A percentile compares a stretch with the other conserved stretches of the same genome.
phyloP scores from a whole-genome alignment of 176 grass and related monocot species.

The Carex kokanica region DNA sequence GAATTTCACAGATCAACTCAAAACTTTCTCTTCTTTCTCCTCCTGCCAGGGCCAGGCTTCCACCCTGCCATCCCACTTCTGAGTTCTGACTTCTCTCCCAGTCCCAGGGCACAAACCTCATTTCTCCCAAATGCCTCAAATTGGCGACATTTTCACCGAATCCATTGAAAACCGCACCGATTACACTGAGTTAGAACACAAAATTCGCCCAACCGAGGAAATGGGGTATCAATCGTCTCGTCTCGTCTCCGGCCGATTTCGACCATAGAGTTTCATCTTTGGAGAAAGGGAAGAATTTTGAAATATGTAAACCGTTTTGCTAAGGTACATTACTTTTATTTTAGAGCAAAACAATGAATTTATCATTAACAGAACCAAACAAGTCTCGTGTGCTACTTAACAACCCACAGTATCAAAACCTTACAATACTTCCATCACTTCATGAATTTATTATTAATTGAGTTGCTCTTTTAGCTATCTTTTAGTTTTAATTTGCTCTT shows the following conservation, averaged over 20 bases:
- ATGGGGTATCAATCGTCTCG: not conserved
- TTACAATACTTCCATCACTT: not conserved
- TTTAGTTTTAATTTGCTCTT: too few species aligned
- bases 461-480: not conserved
- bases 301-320: not conserved
- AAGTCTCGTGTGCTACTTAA: not conserved
- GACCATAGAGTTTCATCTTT: not conserved
- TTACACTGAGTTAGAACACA: too few species aligned
- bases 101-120: too few species aligned
- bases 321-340: not conserved
- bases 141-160: too few species aligned
- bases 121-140: too few species aligned
- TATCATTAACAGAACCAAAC: not conserved
- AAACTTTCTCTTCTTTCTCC: too few species aligned
- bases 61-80: too few species aligned
- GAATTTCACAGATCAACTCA: too few species aligned
- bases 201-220: not conserved
- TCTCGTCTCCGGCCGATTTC: not conserved
- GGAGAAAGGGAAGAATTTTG: not conserved
- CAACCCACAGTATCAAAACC: not conserved
- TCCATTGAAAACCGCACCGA: too few species aligned
- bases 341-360: not conserved
- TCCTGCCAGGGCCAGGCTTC: too few species aligned
- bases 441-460: not conserved
- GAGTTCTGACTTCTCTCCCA: too few species aligned